Evolutionary conservation across 1,139 yeast species (phyloP), one percentile per base, ranked within the genome.

Genomic region (Torulaspora pretoriensis): DNA sequence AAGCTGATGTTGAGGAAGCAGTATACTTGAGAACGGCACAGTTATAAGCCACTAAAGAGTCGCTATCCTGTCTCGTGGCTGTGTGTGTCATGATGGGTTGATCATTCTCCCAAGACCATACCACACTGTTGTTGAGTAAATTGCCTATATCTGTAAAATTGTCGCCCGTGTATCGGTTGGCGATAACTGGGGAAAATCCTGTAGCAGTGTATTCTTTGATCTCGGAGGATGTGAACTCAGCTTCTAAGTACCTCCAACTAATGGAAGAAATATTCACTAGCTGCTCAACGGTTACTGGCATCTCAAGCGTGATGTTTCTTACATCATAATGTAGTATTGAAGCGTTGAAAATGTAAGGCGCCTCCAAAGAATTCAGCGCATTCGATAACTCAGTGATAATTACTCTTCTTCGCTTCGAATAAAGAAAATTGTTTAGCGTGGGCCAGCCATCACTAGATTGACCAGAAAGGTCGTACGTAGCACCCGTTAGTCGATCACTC

Each of bases 81-180:
- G 58, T 48, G 29, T 50, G 43, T 4, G 56, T 45, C 6, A 34
- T 26, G 9, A 35, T 29, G 4, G 90, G 92, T 54, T 82, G 78
- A 5, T 71, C 70, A 1, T 71, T 66, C 1, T 72, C 74, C 95
- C 95, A 86, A 4, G 87, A 74, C 96, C 96, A 88, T 27, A 56
- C 36, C 12, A 79, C 65, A 0, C 77, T 67, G 10, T 61, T 46
- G 23, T 67, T 63, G 12, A 74, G 51, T 17, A 68, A 50, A 0
- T 50, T 27, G 0, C 66, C 48, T 1, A 74, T 54, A 4, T 61
- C 57, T 2, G 60, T 35, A 1, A 64, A 49, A 7, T 61, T 55
- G n/a, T 36, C 32, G 2, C 39, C 34, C 16, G 48, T 40, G 38
- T 45, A 56, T 2, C 52, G 47, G n/a, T 72, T 54, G 0, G 68